phyloP scores from a whole-genome alignment of 768 basidiomycete genomes.

The Kwoniella dendrophila region DNA sequence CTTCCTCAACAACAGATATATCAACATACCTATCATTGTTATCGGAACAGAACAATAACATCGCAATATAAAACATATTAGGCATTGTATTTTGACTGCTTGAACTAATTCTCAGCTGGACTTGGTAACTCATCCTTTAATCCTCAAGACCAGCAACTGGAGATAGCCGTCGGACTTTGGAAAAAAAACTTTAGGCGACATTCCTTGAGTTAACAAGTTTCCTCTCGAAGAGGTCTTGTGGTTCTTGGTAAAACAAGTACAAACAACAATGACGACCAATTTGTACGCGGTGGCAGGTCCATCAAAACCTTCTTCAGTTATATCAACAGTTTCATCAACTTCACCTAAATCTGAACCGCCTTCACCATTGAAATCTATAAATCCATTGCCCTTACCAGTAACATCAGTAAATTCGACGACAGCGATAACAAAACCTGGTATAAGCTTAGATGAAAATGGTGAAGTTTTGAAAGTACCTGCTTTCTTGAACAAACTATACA shows the following conservation, averaged over 20 bases:
- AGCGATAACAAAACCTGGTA: constrained; percentile 24
- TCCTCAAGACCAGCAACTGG: no score
- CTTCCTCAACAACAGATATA: not conserved
- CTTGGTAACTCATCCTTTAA: no score
- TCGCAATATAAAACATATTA: not conserved
- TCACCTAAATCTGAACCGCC: constrained; percentile 27
- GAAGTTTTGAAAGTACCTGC: constrained; percentile 65
- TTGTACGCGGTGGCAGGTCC: constrained; percentile 42
- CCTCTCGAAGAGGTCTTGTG: no score
- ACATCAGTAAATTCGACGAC: not conserved
- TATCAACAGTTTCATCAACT: constrained; percentile 6
- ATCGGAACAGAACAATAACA: not conserved
- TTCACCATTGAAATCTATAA: constrained; percentile 20
- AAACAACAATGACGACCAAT: constrained; percentile 35
- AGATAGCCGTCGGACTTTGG: no score
- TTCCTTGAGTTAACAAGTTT: not conserved
- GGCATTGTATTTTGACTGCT: not conserved
- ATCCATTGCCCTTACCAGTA: not conserved
- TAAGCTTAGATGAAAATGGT: constrained; percentile 50
- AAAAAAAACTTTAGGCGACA: no score
- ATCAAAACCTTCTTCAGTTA: constrained; percentile 30
- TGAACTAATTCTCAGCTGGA: no score
- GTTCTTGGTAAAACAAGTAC: no score
- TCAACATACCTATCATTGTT: no score
- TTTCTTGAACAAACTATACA: constrained; percentile 88